Evolutionary conservation across 805 yeast species (phyloP).

Genomic region (Vanderwaltozyma yarrowii): DNA sequence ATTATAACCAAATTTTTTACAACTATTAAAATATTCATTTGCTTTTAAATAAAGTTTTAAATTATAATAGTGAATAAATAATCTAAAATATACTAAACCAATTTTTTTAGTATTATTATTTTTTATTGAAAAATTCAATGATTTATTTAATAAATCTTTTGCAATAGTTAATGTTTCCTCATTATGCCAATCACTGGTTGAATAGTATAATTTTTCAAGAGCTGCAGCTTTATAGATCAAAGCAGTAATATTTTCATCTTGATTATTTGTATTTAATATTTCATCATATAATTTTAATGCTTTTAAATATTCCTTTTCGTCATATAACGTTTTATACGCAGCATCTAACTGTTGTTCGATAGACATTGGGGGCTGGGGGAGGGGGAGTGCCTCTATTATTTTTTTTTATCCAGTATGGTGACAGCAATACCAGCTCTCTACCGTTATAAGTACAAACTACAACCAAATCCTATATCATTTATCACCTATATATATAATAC

Average conservation of each 20-base stretch:
- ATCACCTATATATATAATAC: no score
- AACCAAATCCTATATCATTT: no score
- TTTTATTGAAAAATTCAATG: constrained; percentile 36
- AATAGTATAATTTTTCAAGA: constrained; percentile 34
- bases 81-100: constrained; percentile 39
- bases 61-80: constrained; percentile 39
- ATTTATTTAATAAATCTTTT: constrained; percentile 23
- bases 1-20: constrained; percentile 33
- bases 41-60: constrained; percentile 36
- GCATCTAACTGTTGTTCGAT: constrained; percentile 31
- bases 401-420: no score
- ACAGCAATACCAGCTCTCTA: no score
- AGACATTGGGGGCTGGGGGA: constrained; percentile 11
- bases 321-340: constrained; percentile 37
- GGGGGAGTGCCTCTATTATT: no score
- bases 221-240: constrained; percentile 40
- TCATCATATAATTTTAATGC: constrained; percentile 35
- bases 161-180: constrained; percentile 37
- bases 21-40: constrained; percentile 32
- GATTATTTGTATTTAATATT: constrained; percentile 34
- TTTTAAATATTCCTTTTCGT: constrained; percentile 33
- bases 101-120: constrained; percentile 39
- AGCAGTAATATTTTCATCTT: constrained; percentile 34
- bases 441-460: no score
- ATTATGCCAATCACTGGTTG: constrained; percentile 33